Evolutionary conservation across 1,139 yeast genomes (phyloP), one percentile per base, ranked within the genome.

Genomic region (Yamadazyma atmosphaerica): DNA sequence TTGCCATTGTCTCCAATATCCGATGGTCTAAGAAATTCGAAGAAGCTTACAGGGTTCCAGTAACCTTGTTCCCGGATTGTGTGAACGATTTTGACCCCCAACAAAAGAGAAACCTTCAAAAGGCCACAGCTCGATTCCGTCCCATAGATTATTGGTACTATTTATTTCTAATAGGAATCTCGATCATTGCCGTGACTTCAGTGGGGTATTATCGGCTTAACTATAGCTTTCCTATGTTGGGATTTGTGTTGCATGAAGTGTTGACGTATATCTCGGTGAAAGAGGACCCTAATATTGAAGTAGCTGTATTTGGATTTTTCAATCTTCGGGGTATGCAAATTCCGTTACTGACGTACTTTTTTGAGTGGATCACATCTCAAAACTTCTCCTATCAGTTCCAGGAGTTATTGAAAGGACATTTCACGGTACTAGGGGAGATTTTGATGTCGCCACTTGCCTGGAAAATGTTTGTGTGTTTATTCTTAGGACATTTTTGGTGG

Each of bases 401-500:
- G 12, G 21, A 17, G 9, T 10, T 39, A 3, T 7, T 39, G 3
- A 17, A 38, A n/a, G 51, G 50, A n/a, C 38, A 45, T 14, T 11
- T 33, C 22, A 21, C 14, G 15, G 46, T 42, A 4, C 26, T 50
- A 7, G 8, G 17, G 29, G 37, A 30, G 25, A 35, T 46, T 5
- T 17, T 48, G 13, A 37, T 34, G 4, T 45, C 38, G 25, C 43
- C 43, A 9, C 38, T 42, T 9, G 39, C 52, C 7, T 60, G 59
- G 60, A 47, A 43, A 37, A 46, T 50, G n/a, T 22, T 54, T 5
- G 38, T 64, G 10, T 49, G 57, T 27, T 51, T 51, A 32, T 41
- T 44, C 0, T 39, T 65, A 26, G 70, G 67, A 3, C 75, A 71
- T 42, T 40, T 60, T 19, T 69, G 73, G 74, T 70, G 75, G 75